Evolutionary conservation across 148 eudicot genomes (phyloP).

Genomic region (Fagopyrum esculentum): DNA sequence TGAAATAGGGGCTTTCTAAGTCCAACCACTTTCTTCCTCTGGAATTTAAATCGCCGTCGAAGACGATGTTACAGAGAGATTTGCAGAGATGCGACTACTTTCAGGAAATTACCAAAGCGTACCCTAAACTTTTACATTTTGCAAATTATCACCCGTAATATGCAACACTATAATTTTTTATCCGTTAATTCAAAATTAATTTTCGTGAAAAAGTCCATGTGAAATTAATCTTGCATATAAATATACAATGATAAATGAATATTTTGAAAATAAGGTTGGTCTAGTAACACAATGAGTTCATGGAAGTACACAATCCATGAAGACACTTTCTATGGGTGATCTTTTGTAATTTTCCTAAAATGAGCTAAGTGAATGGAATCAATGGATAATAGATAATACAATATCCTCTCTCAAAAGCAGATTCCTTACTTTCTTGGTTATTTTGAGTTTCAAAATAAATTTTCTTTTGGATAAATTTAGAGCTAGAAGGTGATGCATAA

Average conservation of each 20-base stretch:
- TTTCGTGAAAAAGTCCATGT: no score
- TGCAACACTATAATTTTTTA: background rate
- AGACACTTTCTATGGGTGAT: background rate
- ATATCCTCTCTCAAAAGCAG: background rate
- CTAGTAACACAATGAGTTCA: no score
- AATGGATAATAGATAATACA: background rate
- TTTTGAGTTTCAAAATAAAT: background rate
- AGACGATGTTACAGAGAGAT: background rate
- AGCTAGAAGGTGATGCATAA: background rate
- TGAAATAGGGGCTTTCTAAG: background rate
- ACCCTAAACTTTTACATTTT: background rate
- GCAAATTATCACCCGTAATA: background rate
- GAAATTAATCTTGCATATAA: no score
- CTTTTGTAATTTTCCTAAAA: background rate
- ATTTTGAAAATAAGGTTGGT: no score
- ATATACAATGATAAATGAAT: no score
- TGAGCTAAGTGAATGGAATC: background rate
- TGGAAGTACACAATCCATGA: no score
- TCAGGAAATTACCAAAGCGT: background rate
- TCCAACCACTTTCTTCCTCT: constrained; percentile 6
- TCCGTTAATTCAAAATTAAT: background rate
- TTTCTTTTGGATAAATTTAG: background rate
- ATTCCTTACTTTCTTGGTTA: no score
- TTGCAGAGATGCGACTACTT: background rate
- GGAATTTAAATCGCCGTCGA: background rate